Evolutionary conservation across 768 basidiomycete genomes (phyloP).

Genomic region (Auriscalpium microsporum): DNA sequence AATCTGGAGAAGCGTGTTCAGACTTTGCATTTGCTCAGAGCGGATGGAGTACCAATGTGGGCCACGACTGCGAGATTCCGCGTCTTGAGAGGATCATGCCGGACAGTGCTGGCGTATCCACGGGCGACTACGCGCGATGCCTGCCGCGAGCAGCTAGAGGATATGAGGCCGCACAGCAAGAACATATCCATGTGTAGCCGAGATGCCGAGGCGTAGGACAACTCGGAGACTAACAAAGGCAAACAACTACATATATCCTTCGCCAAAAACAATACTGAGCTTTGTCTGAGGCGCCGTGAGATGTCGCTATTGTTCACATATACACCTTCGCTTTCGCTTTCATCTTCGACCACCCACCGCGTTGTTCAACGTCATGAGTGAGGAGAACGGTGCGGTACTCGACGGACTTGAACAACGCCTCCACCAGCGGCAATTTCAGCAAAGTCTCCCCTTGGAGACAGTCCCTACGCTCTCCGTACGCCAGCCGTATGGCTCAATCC

Average conservation of each 20-base stretch:
- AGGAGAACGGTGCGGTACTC: neutral
- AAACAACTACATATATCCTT: neutral
- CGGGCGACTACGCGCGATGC: neutral
- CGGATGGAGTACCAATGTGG: constrained; percentile 57
- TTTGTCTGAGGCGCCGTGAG: neutral
- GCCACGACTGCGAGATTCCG: constrained; percentile 86
- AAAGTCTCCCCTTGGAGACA: constrained; percentile 40
- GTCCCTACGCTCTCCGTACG: constrained; percentile 31
- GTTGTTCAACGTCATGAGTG: neutral
- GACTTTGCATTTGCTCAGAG: constrained; percentile 1
- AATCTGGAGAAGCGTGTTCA: constrained; percentile 41
- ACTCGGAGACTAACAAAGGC: neutral
- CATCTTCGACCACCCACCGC: neutral
- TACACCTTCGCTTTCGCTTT: neutral
- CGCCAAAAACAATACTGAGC: neutral
- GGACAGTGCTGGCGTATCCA: constrained; percentile 16
- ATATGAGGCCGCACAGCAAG: neutral
- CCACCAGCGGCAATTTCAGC: constrained; percentile 30
- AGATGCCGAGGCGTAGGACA: neutral
- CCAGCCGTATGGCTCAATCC: constrained; percentile 49
- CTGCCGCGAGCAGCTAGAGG: neutral
- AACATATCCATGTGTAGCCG: neutral
- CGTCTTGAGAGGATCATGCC: constrained; percentile 31
- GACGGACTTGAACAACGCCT: constrained; percentile 37
- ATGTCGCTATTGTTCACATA: too few relatives aligned